Evolutionary conservation across 2,329 filamentous ascomycete species (phyloP).

Genomic region (Plectosphaerella plurivora): DNA sequence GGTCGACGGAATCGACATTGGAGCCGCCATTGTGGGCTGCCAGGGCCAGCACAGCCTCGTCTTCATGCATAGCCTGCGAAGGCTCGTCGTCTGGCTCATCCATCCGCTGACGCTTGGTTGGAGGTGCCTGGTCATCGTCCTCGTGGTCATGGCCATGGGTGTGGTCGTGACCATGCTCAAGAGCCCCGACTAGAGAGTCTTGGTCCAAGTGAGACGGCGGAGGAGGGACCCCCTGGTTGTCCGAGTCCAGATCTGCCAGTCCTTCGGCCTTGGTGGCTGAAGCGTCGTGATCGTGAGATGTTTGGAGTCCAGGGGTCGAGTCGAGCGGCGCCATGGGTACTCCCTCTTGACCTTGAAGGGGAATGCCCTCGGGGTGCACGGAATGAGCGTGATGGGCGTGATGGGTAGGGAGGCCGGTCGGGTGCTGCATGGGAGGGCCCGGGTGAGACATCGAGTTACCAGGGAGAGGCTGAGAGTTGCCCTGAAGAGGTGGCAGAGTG

Average conservation of each 20-base stretch:
- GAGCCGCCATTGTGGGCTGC: conserved; percentile 32
- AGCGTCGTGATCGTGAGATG: too few relatives aligned
- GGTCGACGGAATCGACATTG: conserved; percentile 28
- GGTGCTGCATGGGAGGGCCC: neutral
- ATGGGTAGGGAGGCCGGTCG: neutral
- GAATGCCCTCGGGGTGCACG: too few relatives aligned
- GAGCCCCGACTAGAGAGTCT: conserved; percentile 2
- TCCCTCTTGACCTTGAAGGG: too few relatives aligned
- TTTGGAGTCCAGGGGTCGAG: neutral
- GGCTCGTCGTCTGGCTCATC: conserved; percentile 33
- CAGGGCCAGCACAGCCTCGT: conserved; percentile 44
- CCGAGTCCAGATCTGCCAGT: too few relatives aligned
- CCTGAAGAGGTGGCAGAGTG: conserved; percentile 6
- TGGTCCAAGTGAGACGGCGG: neutral
- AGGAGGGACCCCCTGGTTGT: too few relatives aligned
- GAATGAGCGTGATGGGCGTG: too few relatives aligned
- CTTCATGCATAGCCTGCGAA: conserved; percentile 33
- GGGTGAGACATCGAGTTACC: too few relatives aligned
- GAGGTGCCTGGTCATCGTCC: conserved; percentile 14
- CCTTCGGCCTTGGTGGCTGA: too few relatives aligned
- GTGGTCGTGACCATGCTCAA: too few relatives aligned
- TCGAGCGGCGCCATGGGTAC: neutral
- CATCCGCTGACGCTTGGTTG: conserved; percentile 10
- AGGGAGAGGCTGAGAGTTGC: neutral
- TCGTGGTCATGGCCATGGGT: conserved; percentile 13